These are phyloP conservation scores for Solanum chilense DNA, from an alignment of 257 asterid genomes.

Conservation along the genomic window DNA sequence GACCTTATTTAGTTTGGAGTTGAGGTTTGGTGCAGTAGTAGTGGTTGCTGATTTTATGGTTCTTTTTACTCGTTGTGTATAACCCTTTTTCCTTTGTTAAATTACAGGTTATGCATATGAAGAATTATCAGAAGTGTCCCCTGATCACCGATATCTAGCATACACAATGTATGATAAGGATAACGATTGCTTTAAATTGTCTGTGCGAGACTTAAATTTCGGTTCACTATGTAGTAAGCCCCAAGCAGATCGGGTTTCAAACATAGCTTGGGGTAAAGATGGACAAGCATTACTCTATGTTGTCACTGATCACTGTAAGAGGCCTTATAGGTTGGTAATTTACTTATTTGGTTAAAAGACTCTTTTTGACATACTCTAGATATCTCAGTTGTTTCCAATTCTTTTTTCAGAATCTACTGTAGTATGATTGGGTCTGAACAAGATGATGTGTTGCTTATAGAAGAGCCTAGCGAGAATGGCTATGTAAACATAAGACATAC, in stretches of 20 bases:
- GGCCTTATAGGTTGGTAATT: slow-evolving; percentile 68
- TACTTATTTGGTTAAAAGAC: neutral
- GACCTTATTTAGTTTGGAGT: neutral
- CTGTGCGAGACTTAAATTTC: slow-evolving; percentile 73
- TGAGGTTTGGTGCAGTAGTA: neutral
- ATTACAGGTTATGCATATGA: slow-evolving; percentile 74
- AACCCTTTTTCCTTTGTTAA: neutral
- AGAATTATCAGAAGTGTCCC: slow-evolving; percentile 88
- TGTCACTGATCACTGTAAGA: slow-evolving; percentile 70
- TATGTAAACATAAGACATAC: slow-evolving; percentile 60
- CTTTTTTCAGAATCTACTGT: slow-evolving; percentile 61
- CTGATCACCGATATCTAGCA: slow-evolving; percentile 90
- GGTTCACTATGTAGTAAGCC: slow-evolving; percentile 72
- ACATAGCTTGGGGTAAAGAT: slow-evolving; percentile 88
- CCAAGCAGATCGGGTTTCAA: slow-evolving; percentile 71
- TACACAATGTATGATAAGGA: slow-evolving; percentile 95
- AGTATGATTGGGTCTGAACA: slow-evolving; percentile 62
- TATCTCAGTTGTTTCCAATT: neutral
- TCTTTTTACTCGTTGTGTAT: neutral
- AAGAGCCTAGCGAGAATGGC: slow-evolving; percentile 64
- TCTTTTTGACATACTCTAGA: slow-evolving; percentile 1
- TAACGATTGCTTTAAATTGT: slow-evolving; percentile 58
- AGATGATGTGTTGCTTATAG: slow-evolving; percentile 57
- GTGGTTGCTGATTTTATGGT: neutral
- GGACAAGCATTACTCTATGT: slow-evolving; percentile 74